phyloP scores from a whole-genome alignment of 73 alveolate genomes.

The Tetrahymena elliotti region DNA sequence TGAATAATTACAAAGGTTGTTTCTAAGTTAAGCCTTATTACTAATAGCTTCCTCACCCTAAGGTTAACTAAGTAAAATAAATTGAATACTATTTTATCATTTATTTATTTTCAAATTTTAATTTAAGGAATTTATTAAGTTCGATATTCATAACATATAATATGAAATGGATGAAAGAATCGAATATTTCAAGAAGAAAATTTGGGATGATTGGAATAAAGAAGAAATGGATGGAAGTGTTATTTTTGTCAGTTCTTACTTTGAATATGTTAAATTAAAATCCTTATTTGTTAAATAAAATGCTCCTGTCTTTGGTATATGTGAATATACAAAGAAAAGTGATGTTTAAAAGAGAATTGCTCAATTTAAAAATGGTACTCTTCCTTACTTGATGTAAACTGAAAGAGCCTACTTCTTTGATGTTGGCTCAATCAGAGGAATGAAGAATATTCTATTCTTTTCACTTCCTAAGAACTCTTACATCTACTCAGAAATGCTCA shows the following conservation, averaged over 20 bases:
- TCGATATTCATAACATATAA: constrained; percentile 8
- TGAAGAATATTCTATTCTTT: constrained; percentile 21
- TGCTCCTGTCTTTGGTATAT: constrained; percentile 17
- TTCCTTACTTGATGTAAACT: constrained; percentile 12
- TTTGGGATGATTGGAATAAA: constrained; percentile 35
- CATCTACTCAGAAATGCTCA: constrained; percentile 1
- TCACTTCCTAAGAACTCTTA: constrained; percentile 23
- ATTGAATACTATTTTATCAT: not conserved
- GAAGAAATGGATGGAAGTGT: constrained; percentile 10
- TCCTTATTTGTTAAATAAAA: constrained; percentile 7
- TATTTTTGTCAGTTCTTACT: constrained; percentile 30
- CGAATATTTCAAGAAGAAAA: not conserved
- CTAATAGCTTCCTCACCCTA: not conserved
- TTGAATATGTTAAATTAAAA: constrained; percentile 24
- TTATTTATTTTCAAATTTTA: not conserved
- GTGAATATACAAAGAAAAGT: constrained; percentile 40
- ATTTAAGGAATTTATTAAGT: constrained; percentile 9
- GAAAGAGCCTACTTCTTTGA: constrained; percentile 45
- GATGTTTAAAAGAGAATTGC: constrained; percentile 24
- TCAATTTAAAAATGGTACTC: constrained; percentile 18
- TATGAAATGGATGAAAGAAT: constrained; percentile 24
- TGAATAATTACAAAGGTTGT: constrained; percentile 32
- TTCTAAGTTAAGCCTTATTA: not conserved
- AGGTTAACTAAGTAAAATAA: not conserved
- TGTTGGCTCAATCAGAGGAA: constrained; percentile 8